Evolutionary conservation across 2,329 filamentous ascomycete species (phyloP), one percentile per base, ranked within the genome.

Genomic region (Colletotrichum incanum): DNA sequence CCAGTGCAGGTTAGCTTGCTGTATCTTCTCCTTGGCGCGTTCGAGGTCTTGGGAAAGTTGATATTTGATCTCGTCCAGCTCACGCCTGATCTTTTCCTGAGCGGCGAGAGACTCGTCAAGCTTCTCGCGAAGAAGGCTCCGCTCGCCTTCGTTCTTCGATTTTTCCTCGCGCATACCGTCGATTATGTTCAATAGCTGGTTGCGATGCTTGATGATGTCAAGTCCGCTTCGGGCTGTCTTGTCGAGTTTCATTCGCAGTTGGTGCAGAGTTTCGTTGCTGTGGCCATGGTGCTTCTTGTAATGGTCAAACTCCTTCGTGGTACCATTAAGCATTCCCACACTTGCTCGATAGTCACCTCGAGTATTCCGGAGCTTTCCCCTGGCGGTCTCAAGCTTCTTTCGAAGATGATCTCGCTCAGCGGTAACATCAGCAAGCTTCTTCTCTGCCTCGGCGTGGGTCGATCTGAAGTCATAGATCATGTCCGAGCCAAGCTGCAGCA

Each of bases 401-500:
- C 28, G n/a, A n/a, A 67, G 23, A 20, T 43, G 5, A 31, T 67
- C 55, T 28, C 47, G 56, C 31, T 67, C 63, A 18, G 55, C 20
- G 12, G 12, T 41, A 31, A 61, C 34, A 12, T 43, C 39, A 12
- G n/a, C 31, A 39, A 67, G 45, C 47, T 56, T 26, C 16, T 60
- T 67, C 41, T 67, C 55, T 12, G 62, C 23, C 16, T 71, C 63
- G 14, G 31, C 41, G 11, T 55, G 47, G 26, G 23, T 31, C 12
- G 64, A 26, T 34, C 41, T 61, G 55, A 71, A 71, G 39, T 71
- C 63, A 5, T 67, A 31, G 6, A 20, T 26, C 39, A 67, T 34
- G 11, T 67, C 67, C 2, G 56, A 67, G 20, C 67, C 63, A 2
- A 67, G 56, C 16, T 45, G 43, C n/a, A 54, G 41, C 3, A 43